Conservation (phyloP, 495 filamentous ascomycete genomes). For the Rostrohypoxylon terebratum region DNA sequence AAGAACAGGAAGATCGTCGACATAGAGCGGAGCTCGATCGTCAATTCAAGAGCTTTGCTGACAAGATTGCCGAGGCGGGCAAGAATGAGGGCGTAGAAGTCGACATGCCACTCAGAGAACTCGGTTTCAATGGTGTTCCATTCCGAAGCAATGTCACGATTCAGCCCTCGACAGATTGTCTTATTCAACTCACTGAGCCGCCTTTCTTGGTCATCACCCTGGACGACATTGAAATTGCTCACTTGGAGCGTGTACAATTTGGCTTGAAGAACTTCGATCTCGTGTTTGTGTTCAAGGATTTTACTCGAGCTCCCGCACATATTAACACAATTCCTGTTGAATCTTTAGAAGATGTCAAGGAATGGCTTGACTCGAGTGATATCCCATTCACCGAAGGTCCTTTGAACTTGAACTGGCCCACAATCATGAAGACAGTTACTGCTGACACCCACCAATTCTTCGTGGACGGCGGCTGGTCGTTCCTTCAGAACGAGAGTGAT, state of each 20-base stretch:
- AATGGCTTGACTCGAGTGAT: constrained; percentile 96
- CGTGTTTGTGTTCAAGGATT: constrained; percentile 98
- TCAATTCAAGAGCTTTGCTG: constrained; percentile 95
- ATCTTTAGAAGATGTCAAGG: constrained; percentile 92
- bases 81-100: constrained; percentile 85
- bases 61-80: constrained; percentile 94
- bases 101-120: constrained; percentile 95
- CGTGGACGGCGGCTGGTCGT: constrained; percentile 93
- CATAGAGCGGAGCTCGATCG: constrained; percentile 91
- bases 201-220: constrained; percentile 95
- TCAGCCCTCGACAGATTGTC: constrained; percentile 95
- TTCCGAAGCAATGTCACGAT: constrained; percentile 94
- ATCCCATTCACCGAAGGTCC: constrained; percentile 95
- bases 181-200: constrained; percentile 97
- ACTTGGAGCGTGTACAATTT: constrained; percentile 97
- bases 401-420: constrained; percentile 97
- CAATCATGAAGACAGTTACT: constrained; percentile 99
- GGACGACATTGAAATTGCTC: constrained; percentile 95
- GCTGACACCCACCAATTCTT: constrained; percentile 96
- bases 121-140: constrained; percentile 96
- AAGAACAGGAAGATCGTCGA: constrained; percentile 95
- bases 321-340: constrained; percentile 99
- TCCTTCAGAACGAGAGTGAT: constrained; percentile 88
- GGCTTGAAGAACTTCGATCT: constrained; percentile 99
- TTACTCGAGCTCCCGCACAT: constrained; percentile 84